Evolutionary conservation across 805 yeast genomes (phyloP).

Genomic region (Cyberlindnera petersonii): DNA sequence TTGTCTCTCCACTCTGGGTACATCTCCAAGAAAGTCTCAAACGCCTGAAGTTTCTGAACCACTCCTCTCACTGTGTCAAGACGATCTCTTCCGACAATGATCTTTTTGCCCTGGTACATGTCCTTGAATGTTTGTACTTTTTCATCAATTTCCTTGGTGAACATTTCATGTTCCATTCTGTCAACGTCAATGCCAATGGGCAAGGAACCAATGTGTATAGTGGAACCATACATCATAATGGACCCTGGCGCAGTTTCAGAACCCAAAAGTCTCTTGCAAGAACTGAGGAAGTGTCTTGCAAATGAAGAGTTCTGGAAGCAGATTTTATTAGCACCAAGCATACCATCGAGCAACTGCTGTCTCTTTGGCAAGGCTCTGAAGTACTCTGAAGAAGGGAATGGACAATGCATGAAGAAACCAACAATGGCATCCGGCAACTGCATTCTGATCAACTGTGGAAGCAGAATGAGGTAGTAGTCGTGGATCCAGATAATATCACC

Average conservation of each 20-base stretch:
- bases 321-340: conserved; percentile 83
- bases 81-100: conserved; percentile 92
- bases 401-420: conserved; percentile 90
- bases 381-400: conserved; percentile 94
- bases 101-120: conserved; percentile 60
- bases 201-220: conserved; percentile 65
- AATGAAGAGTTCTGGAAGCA: conserved; percentile 85
- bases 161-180: conserved; percentile 58
- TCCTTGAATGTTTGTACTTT: conserved; percentile 63
- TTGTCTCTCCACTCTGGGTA: conserved; percentile 89
- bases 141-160: conserved; percentile 44
- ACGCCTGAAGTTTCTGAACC: conserved; percentile 87
- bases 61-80: conserved; percentile 91
- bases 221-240: conserved; percentile 72
- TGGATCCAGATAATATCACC: conserved; percentile 95
- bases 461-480: conserved; percentile 86
- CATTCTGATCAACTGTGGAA: conserved; percentile 78
- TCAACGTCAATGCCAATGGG: conserved; percentile 89
- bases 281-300: conserved; percentile 85
- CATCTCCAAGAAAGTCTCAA: conserved; percentile 80
- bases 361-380: conserved; percentile 86
- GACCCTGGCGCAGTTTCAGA: conserved; percentile 47
- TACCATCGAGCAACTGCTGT: conserved; percentile 77
- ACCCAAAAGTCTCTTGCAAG: conserved; percentile 85
- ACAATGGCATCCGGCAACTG: conserved; percentile 78